Evolutionary conservation across 2,329 filamentous ascomycete genomes (phyloP), one percentile per base, ranked within the genome.

Genomic region (Trichocomaceae sp.): DNA sequence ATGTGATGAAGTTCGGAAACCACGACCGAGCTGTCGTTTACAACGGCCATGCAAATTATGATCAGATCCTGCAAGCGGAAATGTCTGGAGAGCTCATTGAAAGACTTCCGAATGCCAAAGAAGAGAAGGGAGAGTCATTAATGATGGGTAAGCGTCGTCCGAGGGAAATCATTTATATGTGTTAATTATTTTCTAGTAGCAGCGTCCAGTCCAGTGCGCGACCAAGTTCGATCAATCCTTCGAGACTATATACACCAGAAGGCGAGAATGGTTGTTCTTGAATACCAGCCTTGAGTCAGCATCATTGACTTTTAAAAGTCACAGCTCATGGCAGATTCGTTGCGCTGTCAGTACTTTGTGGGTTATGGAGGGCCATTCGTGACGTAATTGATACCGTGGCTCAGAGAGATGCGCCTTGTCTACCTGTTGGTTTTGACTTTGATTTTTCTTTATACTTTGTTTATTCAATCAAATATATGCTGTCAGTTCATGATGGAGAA

Each of bases 1-100:
- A 35, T 47, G 57, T 23, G 58, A 60, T 33, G 44, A 55, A 57
- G 57, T 58, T 64, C 39, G 55, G 61, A 35, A 39, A 62, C n/a
- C 57, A 64, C 57, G 48, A 64, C 54, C 54, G 57, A 51, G 58
- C 59, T 39, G 59, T 45, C 58, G 52, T 63, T 49, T 64, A 66
- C 52, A 46, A 62, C 39, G 58, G 57, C 4, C 4, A 52, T 52
- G 55, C 62, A 13, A 52, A 63, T 57, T 63, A 60, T 53, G 26
- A 42, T 50, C 57, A 50, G 17, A 61, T 66, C 39, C 55, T 66
- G 22, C 60, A 55, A 4, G 45, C 56, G 22, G 60, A 64, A 53
- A 58, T 57, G 31, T 63, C 59, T 49, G 58, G 60, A 22, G 47
- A 61, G 35, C 55, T 60, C 31, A 62, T 64, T 42, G 56, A 63